Percentiles rank a stretch among this genome's conserved stretches.
Evolutionary conservation across 2,329 filamentous ascomycete species (phyloP).

Genomic region (Anisogramma anomala): DNA sequence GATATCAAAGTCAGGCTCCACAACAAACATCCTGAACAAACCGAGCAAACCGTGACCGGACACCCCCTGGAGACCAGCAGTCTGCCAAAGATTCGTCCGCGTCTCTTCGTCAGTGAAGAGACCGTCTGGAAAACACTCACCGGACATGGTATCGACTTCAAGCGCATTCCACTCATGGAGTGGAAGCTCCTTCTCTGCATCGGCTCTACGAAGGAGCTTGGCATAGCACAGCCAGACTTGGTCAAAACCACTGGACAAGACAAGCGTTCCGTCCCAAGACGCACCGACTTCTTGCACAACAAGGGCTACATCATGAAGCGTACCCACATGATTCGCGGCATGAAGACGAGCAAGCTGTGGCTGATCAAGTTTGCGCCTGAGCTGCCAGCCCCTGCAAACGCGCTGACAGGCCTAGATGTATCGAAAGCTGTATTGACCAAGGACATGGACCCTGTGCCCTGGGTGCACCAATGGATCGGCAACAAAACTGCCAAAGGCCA

Average conservation of each 20-base stretch:
- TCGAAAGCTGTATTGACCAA: slow-evolving; percentile 22
- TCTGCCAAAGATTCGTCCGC: slow-evolving; percentile 17
- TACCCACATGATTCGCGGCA: slow-evolving; percentile 44
- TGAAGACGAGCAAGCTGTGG: slow-evolving; percentile 53
- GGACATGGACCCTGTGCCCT: slow-evolving; percentile 43
- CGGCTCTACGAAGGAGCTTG: slow-evolving; percentile 39
- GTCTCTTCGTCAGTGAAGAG: slow-evolving; percentile 40
- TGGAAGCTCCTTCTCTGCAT: slow-evolving; percentile 49
- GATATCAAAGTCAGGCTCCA: slow-evolving; percentile 7
- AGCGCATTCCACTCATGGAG: slow-evolving; percentile 45
- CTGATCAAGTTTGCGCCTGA: slow-evolving; percentile 42
- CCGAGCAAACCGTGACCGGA: neutral
- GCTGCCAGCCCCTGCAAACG: slow-evolving; percentile 16
- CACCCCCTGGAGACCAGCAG: slow-evolving; percentile 3
- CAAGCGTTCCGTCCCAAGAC: slow-evolving; percentile 50
- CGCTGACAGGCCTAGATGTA: slow-evolving; percentile 21
- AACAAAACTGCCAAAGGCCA: slow-evolving; percentile 25
- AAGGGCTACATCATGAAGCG: slow-evolving; percentile 54
- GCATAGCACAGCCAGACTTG: slow-evolving; percentile 50
- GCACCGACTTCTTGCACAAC: slow-evolving; percentile 45
- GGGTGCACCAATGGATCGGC: slow-evolving; percentile 45
- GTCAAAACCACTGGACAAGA: slow-evolving; percentile 47
- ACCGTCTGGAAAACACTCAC: slow-evolving; percentile 49
- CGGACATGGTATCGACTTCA: slow-evolving; percentile 47
- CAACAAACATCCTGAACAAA: slow-evolving; percentile 3